phyloP scores from a whole-genome alignment of 2,329 filamentous ascomycete species.

The Metarhizium brunneum region DNA sequence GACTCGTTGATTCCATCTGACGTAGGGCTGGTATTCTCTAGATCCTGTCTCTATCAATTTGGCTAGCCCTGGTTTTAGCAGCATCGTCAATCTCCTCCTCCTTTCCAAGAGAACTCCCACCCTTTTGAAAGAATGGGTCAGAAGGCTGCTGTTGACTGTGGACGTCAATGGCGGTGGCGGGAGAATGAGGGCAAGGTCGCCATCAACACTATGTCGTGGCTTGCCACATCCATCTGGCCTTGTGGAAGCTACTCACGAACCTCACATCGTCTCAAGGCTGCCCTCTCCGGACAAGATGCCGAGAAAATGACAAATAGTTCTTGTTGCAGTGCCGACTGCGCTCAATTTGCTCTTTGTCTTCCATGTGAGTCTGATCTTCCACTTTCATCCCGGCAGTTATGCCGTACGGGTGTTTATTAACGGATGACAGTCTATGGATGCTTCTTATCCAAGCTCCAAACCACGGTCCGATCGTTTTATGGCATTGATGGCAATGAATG shows the following conservation, averaged over 20 bases:
- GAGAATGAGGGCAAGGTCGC: not conserved
- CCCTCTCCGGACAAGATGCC: slow-evolving; percentile 13
- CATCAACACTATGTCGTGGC: slow-evolving; percentile 3
- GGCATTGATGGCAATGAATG: slow-evolving; percentile 17
- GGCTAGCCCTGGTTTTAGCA: not conserved
- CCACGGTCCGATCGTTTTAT: slow-evolving; percentile 22
- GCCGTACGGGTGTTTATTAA: slow-evolving; percentile 1
- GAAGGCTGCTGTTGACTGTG: slow-evolving; percentile 4
- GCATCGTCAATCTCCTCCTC: not conserved
- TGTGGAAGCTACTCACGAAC: slow-evolving; percentile 20
- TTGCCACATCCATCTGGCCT: slow-evolving; percentile 12
- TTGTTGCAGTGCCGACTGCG: slow-evolving; percentile 15
- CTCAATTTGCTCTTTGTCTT: slow-evolving; percentile 13
- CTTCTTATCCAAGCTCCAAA: slow-evolving; percentile 19
- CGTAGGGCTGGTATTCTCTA: not conserved
- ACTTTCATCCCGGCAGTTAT: not conserved
- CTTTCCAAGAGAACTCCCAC: not conserved
- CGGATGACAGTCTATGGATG: slow-evolving; percentile 19
- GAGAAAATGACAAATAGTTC: slow-evolving; percentile 8
- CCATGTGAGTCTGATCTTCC: slow-evolving; percentile 14
- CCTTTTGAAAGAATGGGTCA: slow-evolving; percentile 13
- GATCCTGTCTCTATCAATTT: not conserved
- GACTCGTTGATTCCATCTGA: not conserved
- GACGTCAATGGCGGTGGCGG: slow-evolving; percentile 11
- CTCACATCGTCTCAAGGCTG: slow-evolving; percentile 13